These are phyloP conservation scores for Tetradesmus lagerheimii DNA, from an alignment of 139 green algal species.

Conservation along the genomic window DNA sequence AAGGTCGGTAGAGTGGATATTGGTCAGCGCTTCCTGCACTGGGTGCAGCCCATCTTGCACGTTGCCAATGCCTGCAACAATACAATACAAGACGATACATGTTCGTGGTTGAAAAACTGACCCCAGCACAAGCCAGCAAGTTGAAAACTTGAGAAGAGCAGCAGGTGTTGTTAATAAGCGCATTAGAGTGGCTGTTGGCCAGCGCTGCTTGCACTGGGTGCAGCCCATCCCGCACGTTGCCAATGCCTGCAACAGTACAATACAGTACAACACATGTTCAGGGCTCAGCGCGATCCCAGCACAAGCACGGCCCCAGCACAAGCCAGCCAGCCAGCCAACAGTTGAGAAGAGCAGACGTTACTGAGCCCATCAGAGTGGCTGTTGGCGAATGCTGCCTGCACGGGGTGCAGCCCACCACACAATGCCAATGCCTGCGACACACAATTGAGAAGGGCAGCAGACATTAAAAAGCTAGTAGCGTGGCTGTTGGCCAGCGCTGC, in stretches of 20 bases:
- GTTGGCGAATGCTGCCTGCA: slow-evolving; percentile 89
- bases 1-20: slow-evolving; percentile 86
- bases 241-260: slow-evolving; percentile 65
- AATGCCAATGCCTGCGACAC: slow-evolving; percentile 80
- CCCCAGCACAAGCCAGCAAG: too few relatives aligned
- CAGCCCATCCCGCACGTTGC: slow-evolving; percentile 82
- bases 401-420: slow-evolving; percentile 86
- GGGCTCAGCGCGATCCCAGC: too few relatives aligned
- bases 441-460: too few relatives aligned
- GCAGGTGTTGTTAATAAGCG: not conserved
- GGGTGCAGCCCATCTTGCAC: slow-evolving; percentile 87
- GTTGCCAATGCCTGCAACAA: slow-evolving; percentile 79
- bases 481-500: slow-evolving; percentile 88
- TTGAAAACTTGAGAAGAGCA: too few relatives aligned
- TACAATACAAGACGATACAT: not conserved
- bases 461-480: too few relatives aligned
- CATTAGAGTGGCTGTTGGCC: slow-evolving; percentile 85
- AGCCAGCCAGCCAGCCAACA: too few relatives aligned
- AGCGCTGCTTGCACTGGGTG: slow-evolving; percentile 93
- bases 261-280: not conserved
- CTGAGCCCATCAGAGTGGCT: slow-evolving; percentile 85
- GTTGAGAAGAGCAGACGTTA: not conserved
- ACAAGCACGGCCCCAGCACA: too few relatives aligned
- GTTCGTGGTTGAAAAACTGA: too few relatives aligned
- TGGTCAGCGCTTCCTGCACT: slow-evolving; percentile 88